phyloP scores from a whole-genome alignment of 345 rosid genomes.

The Eucalyptus marginata region DNA sequence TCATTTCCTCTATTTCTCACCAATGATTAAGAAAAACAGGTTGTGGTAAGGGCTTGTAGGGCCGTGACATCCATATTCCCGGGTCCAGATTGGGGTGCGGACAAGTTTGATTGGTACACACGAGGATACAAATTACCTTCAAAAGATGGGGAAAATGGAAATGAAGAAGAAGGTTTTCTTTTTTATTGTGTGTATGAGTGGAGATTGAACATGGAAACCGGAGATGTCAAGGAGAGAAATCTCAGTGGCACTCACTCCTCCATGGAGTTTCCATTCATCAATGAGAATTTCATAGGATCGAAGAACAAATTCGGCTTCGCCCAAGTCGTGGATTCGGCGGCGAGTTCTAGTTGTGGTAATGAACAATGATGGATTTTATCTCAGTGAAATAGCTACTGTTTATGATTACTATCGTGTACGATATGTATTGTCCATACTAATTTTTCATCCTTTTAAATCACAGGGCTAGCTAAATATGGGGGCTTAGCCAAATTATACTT shows the following conservation, averaged over 20 bases:
- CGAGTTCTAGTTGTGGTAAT: constrained; percentile 29
- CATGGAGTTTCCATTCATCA: constrained; percentile 40
- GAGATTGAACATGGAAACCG: constrained; percentile 26
- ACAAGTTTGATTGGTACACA: constrained; percentile 19
- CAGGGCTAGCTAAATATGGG: constrained; percentile 28
- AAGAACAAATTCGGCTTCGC: constrained; percentile 24
- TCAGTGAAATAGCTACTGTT: not conserved
- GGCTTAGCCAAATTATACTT: constrained; percentile 37
- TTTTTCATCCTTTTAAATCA: not conserved
- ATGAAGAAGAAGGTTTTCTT: not conserved
- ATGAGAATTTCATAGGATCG: constrained; percentile 13
- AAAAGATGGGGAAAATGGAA: not conserved
- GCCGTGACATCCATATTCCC: constrained; percentile 25
- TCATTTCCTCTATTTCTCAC: not conserved
- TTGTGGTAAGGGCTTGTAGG: constrained; percentile 31
- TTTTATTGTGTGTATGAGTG: constrained; percentile 23
- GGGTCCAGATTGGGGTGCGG: constrained; percentile 6
- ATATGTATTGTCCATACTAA: not conserved
- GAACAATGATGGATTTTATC: not conserved
- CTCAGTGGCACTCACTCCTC: constrained; percentile 12
- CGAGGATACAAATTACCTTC: not conserved
- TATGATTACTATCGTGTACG: not conserved
- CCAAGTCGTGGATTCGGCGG: constrained; percentile 14
- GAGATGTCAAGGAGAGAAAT: constrained; percentile 27
- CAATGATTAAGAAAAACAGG: not conserved